These are phyloP conservation scores for Elsinoe australis DNA, from an alignment of 2,329 filamentous ascomycete genomes.

Conservation along the genomic window DNA sequence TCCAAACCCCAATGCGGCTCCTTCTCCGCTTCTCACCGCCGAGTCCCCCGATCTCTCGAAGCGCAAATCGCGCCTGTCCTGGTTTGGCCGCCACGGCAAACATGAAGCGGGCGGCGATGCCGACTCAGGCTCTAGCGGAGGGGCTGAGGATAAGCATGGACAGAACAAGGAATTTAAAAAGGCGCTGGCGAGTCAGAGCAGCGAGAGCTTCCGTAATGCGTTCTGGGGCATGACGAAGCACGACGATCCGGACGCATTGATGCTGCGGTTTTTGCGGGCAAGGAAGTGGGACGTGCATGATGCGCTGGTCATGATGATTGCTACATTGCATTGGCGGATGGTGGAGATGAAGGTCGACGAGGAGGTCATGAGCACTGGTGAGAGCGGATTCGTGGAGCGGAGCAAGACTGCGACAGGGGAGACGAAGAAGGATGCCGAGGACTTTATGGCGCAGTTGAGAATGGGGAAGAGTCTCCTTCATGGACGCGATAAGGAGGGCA, in stretches of 20 bases:
- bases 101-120: conserved; percentile 26
- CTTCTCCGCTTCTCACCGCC: conserved; percentile 1
- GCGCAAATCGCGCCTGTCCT: conserved; percentile 64
- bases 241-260: conserved; percentile 80
- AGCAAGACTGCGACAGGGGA: conserved; percentile 52
- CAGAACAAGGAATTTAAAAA: conserved; percentile 80
- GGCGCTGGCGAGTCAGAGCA: conserved; percentile 65
- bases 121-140: conserved; percentile 32
- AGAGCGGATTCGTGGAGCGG: conserved; percentile 57
- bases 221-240: conserved; percentile 95
- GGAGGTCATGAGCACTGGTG: conserved; percentile 73
- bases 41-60: conserved; percentile 30
- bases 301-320: conserved; percentile 87
- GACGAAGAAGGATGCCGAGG: conserved; percentile 60
- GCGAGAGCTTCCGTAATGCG: conserved; percentile 68
- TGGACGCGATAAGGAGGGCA: conserved; percentile 71
- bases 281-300: conserved; percentile 93
- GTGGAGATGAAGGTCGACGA: conserved; percentile 81
- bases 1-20: conserved; percentile 13
- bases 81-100: conserved; percentile 53
- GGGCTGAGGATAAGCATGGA: conserved; percentile 80
- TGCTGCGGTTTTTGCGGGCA: conserved; percentile 77
- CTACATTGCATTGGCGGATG: conserved; percentile 85
- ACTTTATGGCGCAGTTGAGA: conserved; percentile 75
- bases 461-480: conserved; percentile 93